Percentiles rank a stretch among this genome's conserved stretches.
Conservation (phyloP, 1,284 basidiomycete genomes). For the Apiotrichum domesticum region DNA sequence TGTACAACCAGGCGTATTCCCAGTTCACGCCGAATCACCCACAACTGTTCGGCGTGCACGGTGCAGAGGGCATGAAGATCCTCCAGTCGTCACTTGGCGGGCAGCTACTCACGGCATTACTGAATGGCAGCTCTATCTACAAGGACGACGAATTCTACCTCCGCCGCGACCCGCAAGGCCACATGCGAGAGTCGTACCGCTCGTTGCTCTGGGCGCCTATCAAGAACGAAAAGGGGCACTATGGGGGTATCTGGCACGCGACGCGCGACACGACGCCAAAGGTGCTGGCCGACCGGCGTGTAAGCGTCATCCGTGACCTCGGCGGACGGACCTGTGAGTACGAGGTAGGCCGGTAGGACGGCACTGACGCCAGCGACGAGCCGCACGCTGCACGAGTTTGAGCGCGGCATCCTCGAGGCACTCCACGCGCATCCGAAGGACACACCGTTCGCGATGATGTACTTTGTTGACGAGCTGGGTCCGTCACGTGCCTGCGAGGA, state of each 20-base stretch:
- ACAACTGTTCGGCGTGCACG: conserved; percentile 3
- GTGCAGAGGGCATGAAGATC: not conserved
- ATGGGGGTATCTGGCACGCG: conserved; percentile 39
- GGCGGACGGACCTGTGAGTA: conserved; percentile 33
- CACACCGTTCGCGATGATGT: conserved; percentile 39
- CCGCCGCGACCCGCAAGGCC: not conserved
- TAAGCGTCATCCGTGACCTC: conserved; percentile 32
- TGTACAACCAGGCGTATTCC: conserved; percentile 41
- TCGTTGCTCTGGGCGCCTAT: conserved; percentile 40
- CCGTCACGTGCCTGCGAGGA: too few relatives aligned
- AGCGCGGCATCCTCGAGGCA: conserved; percentile 35
- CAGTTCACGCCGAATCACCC: conserved; percentile 4
- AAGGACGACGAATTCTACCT: not conserved
- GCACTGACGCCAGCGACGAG: conserved; percentile 21
- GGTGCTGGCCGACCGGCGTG: conserved; percentile 27
- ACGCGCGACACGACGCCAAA: conserved; percentile 33
- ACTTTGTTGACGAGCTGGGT: conserved; percentile 25
- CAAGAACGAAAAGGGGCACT: conserved; percentile 29
- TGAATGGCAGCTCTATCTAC: not conserved
- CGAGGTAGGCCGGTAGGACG: not conserved
- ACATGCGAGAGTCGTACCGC: conserved; percentile 24
- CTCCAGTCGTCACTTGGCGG: not conserved
- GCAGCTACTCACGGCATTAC: not conserved
- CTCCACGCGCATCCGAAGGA: conserved; percentile 30
- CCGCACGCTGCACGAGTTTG: conserved; percentile 33